Evolutionary conservation across 768 basidiomycete genomes (phyloP), one percentile per base, ranked within the genome.

Genomic region (Russula virescens): DNA sequence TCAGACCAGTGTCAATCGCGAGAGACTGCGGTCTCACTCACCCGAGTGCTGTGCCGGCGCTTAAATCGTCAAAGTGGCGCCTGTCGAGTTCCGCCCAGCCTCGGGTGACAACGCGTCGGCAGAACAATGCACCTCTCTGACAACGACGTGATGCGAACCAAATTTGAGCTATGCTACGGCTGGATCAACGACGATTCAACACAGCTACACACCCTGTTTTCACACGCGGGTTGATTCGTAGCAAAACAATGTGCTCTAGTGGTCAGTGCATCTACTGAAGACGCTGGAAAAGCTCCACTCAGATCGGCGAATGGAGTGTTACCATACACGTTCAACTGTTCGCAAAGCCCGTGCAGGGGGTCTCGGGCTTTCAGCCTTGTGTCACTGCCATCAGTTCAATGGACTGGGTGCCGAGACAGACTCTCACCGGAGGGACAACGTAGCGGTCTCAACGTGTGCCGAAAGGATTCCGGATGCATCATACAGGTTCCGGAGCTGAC

Each of bases 271-370:
- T 68, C 19, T 59, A 58, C 45, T 55, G 70, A 68, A 21, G 70
- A 56, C 58, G 81, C 69, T 3, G 83, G 83, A 58, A 86, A 78
- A 6, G 75, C 71, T 8, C 89, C 89, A 55, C 74, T 73, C 16
- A 91, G 77, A 53, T 82, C 75, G 38, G 78, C 78, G 63, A 89
- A 83, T 2, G 80, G 80, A 47, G 80, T 79, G 40, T 76, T 73
- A 31, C 78, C 81, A 23, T 79, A 76, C 76, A 80, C 80, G 63
- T 83, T 83, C 47, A 90, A 73, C 47, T 79, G 78, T 3, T 75
- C 69, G 25, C 75, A 77, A 45, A 83, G 68, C 47, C 73, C 78
- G 16, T 77, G 69, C 35, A 91, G 72, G 14, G 80, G 68, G 10
- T 60, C 56, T 28, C 73, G 68, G 9, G 69, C 58, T 67, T 75